A percentile compares a stretch with the other conserved stretches of the same genome.
phyloP scores from a whole-genome alignment of 176 grass and related monocot genomes.

The Paspalum vaginatum region DNA sequence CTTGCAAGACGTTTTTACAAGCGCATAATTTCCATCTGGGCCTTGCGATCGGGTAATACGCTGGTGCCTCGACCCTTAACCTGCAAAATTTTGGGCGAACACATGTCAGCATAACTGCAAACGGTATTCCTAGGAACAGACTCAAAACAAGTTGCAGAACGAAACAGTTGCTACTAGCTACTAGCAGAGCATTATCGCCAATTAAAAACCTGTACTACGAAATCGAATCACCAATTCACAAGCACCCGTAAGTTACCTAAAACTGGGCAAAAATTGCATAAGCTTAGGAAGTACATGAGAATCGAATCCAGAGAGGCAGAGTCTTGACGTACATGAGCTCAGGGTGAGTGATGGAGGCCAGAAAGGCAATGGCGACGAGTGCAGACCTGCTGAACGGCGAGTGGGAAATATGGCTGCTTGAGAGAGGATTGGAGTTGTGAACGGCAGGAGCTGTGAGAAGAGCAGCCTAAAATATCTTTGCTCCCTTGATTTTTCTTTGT shows the following conservation, averaged over 20 bases:
- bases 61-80: constrained; percentile 52
- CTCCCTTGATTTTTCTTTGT: neutral
- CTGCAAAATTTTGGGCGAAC: constrained; percentile 36
- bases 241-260: neutral
- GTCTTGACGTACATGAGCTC: constrained; percentile 38
- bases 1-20: constrained; percentile 31
- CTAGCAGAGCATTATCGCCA: neutral
- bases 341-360: neutral
- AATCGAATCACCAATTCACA: neutral
- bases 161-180: neutral
- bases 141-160: constrained; percentile 1
- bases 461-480: constrained; percentile 34
- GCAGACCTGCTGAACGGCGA: neutral
- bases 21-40: constrained; percentile 42
- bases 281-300: neutral
- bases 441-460: neutral
- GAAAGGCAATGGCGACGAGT: neutral
- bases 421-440: constrained; percentile 15
- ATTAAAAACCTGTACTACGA: neutral
- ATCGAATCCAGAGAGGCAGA: neutral
- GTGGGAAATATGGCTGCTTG: constrained; percentile 22
- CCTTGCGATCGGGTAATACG: constrained; percentile 35
- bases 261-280: neutral
- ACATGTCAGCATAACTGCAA: constrained; percentile 13
- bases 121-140: neutral